Conservation (phyloP, 2,329 filamentous ascomycete genomes). For the Dendrostoma leiphaemia region DNA sequence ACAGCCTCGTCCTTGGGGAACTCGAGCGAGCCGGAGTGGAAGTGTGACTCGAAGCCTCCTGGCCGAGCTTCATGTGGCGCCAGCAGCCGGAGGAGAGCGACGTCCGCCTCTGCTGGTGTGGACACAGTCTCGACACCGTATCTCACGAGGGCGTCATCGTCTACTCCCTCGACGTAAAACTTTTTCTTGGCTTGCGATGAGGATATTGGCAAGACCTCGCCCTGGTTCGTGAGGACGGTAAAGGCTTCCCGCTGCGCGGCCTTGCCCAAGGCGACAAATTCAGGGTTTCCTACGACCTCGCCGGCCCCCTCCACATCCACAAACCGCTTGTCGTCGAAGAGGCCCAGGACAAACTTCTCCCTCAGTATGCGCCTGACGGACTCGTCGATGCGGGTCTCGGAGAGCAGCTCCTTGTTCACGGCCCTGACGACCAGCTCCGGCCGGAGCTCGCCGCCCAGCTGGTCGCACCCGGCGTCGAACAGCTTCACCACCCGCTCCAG, state of each 20-base stretch:
- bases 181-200: neutral
- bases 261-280: slow-evolving; percentile 37
- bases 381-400: slow-evolving; percentile 42
- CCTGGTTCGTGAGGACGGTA: slow-evolving; percentile 24
- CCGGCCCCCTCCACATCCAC: slow-evolving; percentile 42
- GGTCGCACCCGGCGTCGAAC: slow-evolving; percentile 50
- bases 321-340: slow-evolving; percentile 52
- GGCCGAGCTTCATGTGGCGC: slow-evolving; percentile 39
- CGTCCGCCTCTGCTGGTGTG: slow-evolving; percentile 36
- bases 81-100: slow-evolving; percentile 37
- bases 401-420: slow-evolving; percentile 37
- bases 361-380: slow-evolving; percentile 44
- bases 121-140: slow-evolving; percentile 32
- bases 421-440: slow-evolving; percentile 48
- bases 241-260: slow-evolving; percentile 31
- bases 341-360: slow-evolving; percentile 50
- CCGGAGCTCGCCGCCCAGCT: slow-evolving; percentile 48
- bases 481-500: slow-evolving; percentile 40
- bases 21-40: slow-evolving; percentile 38
- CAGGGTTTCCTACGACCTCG: slow-evolving; percentile 40
- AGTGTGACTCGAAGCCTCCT: slow-evolving; percentile 37
- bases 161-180: slow-evolving; percentile 25
- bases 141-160: neutral
- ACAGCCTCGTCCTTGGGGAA: slow-evolving; percentile 36
- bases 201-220: neutral